Base-by-base conservation (phyloP, 2,329 filamentous ascomycete species). In the Neofusicoccum umdonicola region DNA sequence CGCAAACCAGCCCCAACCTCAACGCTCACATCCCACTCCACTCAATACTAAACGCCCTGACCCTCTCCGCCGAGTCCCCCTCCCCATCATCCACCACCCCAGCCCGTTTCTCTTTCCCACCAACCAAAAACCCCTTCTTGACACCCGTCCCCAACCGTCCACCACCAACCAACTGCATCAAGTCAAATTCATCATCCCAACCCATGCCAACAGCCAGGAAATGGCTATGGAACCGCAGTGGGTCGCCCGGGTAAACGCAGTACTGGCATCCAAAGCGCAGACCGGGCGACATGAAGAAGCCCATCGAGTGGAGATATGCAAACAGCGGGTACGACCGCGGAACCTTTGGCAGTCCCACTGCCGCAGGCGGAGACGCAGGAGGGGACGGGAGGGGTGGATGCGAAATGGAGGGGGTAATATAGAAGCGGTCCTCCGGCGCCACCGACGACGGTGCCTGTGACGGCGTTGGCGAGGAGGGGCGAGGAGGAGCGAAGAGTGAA, bases 191-290 rank as follows among this genome's bases (percentile, higher is more conserved):
- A 71, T 97, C 87, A 66, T 97, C 88, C 92, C 93, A 98, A n/a
- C 83, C 87, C 70, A 90, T 87, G 37, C 90, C 88, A n/a, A 89
- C 90, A 7, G 90, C 91, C 71, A 97, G 85, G 76, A 97, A 98
- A 76, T 99, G 95, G 51, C 92, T 95, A 77, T 99, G 95, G 76
- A 96, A 99, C 11, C 95, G 89, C 60, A 99, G 82, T 1, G 95
- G 93, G 75, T 99, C 95, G 51, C 95, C 95, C 0, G 95, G 95
- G 72, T 99, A 99, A 4, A 96, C 92, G 70, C 93, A 92, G 78
- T 96, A 97, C 72, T 95, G 88, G 71, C 93, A 96, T 31, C 95
- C 95, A 72, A 99, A 99, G 31, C 95, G 91, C 61, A 99, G 84
- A 8, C 95, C 95, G 1, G 95, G 95, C 63, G 93, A 93, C 73